Evolutionary conservation across 352 stramenopile species (phyloP), one percentile per base, ranked within the genome.

Genomic region (Phytophthora aleatoria): DNA sequence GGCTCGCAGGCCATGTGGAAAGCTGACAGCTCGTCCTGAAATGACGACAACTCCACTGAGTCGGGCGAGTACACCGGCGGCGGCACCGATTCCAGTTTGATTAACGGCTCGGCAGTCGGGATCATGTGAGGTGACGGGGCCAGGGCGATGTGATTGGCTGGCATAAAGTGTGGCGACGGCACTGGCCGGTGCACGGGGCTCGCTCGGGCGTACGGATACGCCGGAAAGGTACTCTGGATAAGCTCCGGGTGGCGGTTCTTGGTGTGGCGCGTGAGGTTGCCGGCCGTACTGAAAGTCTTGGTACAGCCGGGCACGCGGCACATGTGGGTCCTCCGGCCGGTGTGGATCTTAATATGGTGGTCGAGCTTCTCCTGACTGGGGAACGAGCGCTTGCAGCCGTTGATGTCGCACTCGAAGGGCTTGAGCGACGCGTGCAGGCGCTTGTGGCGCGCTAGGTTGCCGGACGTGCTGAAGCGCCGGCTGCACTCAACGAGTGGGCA

Each of bases 281-380:
- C 77, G n/a, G 77, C 74, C 24, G 77, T 86, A 50, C 72, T 86
- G 48, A 86, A 86, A 26, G 76, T 77, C 56, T 86, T 86, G 31
- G 70, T 77, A 60, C 77, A 86, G 33, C 71, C 69, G 7, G 56
- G 4, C 13, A 76, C 64, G 15, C 50, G 60, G 52, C 77, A 86
- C 54, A 74, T 63, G 69, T 86, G 75, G 30, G 75, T 77, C 39
- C 71, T 66, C 30, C 74, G 63, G 27, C 71, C 77, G 47, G 67
- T 79, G 61, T 86, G 77, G 52, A 81, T 86, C 62, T 86, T 83
- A 49, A 76, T 73, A 52, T 86, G 77, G 54, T 82, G 69, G 28
- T 75, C 61, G 20, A 81, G 69, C 31, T 77, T 77, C 20, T 81
- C 73, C 59, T 81, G 69, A 38, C 58, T 81, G 9, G 73, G 73